Base-by-base conservation (phyloP, 2,329 filamentous ascomycete species). In the Paecilomyces variotii region DNA sequence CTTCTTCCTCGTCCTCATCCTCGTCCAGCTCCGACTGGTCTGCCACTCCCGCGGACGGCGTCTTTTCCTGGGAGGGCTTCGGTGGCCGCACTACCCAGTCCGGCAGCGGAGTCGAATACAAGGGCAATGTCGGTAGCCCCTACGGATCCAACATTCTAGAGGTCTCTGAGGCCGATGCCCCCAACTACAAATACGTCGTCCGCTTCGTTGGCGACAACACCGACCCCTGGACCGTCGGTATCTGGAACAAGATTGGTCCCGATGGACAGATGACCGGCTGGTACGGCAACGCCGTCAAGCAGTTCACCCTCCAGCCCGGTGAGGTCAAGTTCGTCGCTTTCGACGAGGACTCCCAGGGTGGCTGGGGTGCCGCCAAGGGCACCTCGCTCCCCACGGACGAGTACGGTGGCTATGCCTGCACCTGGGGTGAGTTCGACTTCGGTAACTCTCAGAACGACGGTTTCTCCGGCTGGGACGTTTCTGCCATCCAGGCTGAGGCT, bases 391-490 rank as follows among this genome's bases (percentile, higher is more conserved):
- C 72, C 56, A 67, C 57, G 27, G 63, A 66, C 56, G 7, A 56
- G 5, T 65, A 60, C 53, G 73, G 74, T 50, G 62, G 64, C 5
- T 74, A 71, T 54, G 65, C 71, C n/a, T 68, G 65, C 63, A 75
- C 73, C 64, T 76, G 73, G 73, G 73, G 73, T 63, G 74, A 76
- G 59, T 74, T 76, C 56, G 68, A 71, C 65, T 74, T 76, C 58
- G 66, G 65, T 60, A 69, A 64, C 66, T 26, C 50, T 26, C 56
- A 60, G 56, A 75, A 75, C 66, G 39, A 66, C 34, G 62, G 62
- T 56, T 73, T 64, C 67, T 70, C 71, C 59, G 69, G 71, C 61
- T 76, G 71, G 66, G 74, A 76, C 55, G 74, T 76, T n/a, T 76
- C 74, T 53, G 68, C 67, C 57, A 76, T 76, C 59, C 64, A 69